phyloP scores from a whole-genome alignment of 345 rosid species.

The Heritiera fomes region DNA sequence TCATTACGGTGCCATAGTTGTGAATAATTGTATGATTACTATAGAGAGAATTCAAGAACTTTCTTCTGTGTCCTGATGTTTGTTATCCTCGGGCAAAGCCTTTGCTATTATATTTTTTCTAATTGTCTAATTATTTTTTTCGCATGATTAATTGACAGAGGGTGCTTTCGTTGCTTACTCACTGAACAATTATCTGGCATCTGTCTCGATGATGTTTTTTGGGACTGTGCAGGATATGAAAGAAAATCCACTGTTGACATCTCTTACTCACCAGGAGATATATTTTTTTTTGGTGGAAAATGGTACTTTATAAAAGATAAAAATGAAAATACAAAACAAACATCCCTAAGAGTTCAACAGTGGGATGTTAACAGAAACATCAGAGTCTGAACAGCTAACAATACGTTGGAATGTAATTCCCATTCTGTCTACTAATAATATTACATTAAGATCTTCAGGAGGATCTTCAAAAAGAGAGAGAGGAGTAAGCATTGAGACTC shows the following conservation, averaged over 20 bases:
- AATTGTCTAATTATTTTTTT: neutral
- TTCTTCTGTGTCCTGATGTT: conserved; percentile 12
- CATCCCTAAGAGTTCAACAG: too few species aligned
- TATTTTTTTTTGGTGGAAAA: too few species aligned
- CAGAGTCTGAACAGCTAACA: too few species aligned
- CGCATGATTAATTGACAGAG: neutral
- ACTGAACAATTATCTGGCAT: neutral
- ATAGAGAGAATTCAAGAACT: neutral
- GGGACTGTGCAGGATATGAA: neutral
- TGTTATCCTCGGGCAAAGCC: neutral
- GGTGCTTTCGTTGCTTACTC: neutral
- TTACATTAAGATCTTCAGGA: too few species aligned
- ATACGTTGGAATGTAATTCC: too few species aligned
- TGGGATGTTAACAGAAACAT: too few species aligned
- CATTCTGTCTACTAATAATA: too few species aligned
- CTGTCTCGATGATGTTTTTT: neutral
- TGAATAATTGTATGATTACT: neutral
- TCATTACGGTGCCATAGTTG: neutral
- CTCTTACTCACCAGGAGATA: neutral
- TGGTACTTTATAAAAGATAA: too few species aligned
- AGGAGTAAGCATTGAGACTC: too few species aligned
- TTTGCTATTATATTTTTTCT: neutral
- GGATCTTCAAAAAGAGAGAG: too few species aligned
- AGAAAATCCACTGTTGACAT: neutral
- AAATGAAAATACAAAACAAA: too few species aligned